Evolutionary conservation across 345 rosid species (phyloP), one percentile per base, ranked within the genome.

Genomic region (Sisymbrium irio): DNA sequence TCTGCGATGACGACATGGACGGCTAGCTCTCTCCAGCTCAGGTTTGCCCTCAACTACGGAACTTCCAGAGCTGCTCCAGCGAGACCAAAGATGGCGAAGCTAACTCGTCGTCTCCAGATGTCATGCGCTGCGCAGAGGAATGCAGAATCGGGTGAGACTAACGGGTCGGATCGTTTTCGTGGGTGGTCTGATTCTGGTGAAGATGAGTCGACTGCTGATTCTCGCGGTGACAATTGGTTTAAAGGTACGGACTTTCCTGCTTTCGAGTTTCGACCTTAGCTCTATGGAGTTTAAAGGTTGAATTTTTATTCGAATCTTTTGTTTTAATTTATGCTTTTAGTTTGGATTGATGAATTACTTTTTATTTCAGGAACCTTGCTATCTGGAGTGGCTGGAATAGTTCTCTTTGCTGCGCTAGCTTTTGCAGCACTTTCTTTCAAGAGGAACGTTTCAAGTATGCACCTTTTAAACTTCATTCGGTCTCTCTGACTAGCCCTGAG

Each of bases 21-120:
- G 56, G 92, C 96, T 49, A 82, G 73, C 82, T 88, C 96, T 40
- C 96, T 80, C 62, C 96, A 94, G 89, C 94, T 94, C 40, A 91
- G 91, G 8, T 56, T 88, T 18, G 90, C 91, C 28, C 14, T 85
- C n/a, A 78, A 76, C 53, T 22, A 65, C 47, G 14, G 80, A 69
- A 78, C 36, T 11, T 51, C 63, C 65, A 35, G 47, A 79, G 33
- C 78, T 69, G 28, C 82, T 67, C 76, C 81, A 4, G 65, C 63
- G 51, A 81, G 69, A 54, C 44, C 71, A 30, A 83, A 84, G 35
- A 27, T 76, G 37, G 20, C 70, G 32, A 85, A 80, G 63, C 72
- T 77, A 46, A 82, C 60, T 53, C 62, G 58, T 50, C 74, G 58
- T 51, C 63, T 65, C 46, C 85, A 75, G 46, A 32, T 67, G 7